Conservation (phyloP, 1,284 basidiomycete species). For the Moesziomyces sp. region DNA sequence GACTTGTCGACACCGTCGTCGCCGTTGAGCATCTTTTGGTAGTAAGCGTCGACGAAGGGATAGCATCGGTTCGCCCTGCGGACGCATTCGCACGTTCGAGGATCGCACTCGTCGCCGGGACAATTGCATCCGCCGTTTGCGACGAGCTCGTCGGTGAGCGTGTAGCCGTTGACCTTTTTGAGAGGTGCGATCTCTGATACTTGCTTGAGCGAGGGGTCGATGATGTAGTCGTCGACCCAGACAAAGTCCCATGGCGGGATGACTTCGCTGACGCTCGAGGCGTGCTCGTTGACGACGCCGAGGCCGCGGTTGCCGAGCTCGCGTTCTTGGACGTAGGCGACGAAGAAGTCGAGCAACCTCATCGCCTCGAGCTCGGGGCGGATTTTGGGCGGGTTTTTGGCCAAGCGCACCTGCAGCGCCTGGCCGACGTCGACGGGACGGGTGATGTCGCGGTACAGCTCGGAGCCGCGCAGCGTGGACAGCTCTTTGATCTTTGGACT, state of each 20-base stretch:
- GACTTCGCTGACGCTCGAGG: constrained; percentile 27
- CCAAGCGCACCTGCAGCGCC: constrained; percentile 18
- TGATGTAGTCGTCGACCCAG: constrained; percentile 45
- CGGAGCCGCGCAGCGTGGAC: constrained; percentile 20
- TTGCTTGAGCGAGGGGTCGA: constrained; percentile 24
- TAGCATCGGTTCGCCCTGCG: constrained; percentile 27
- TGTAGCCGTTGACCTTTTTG: constrained; percentile 17
- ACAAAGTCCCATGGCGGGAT: constrained; percentile 54
- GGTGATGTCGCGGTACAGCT: constrained; percentile 1
- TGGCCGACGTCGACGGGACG: constrained; percentile 32
- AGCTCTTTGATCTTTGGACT: constrained; percentile 34
- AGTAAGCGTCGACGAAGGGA: constrained; percentile 5
- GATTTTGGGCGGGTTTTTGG: constrained; percentile 1
- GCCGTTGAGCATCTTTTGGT: constrained; percentile 18
- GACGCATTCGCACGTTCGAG: constrained; percentile 47
- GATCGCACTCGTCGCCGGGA: constrained; percentile 49
- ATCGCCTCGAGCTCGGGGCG: constrained; percentile 11
- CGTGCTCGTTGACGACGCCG: constrained; percentile 13
- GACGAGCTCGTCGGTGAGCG: constrained; percentile 34
- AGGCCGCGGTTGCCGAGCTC: constrained; percentile 30
- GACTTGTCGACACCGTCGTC: background rate
- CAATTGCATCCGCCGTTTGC: constrained; percentile 41
- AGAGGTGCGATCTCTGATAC: constrained; percentile 7
- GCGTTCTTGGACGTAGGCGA: constrained; percentile 34
- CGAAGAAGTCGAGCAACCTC: constrained; percentile 26